phyloP scores from a whole-genome alignment of 306 rosid species.

The Dryas octopetala region DNA sequence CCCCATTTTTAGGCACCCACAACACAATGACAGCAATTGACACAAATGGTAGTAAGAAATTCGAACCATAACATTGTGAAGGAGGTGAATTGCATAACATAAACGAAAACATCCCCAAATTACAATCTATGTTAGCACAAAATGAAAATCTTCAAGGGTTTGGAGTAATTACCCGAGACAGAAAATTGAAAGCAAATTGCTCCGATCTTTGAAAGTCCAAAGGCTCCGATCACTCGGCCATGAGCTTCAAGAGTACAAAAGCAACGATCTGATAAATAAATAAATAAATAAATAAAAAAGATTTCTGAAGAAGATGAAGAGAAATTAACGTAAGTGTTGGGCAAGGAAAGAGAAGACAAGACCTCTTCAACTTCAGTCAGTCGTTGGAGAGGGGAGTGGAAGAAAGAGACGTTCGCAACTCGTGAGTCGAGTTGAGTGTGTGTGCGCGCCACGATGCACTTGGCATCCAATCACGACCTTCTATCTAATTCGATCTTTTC shows the following conservation, averaged over 20 bases:
- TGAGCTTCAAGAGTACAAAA: background rate
- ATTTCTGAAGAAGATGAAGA: background rate
- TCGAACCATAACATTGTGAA: background rate
- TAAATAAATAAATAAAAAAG: background rate
- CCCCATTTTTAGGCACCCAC: conserved; percentile 1
- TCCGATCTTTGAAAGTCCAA: conserved; percentile 4
- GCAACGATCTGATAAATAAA: conserved; percentile 3
- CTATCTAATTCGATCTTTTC: background rate
- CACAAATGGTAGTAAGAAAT: background rate
- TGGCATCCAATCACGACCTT: background rate
- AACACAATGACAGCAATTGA: background rate
- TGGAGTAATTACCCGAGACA: conserved; percentile 7
- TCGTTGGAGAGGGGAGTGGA: background rate
- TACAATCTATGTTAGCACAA: background rate
- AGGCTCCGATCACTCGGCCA: conserved; percentile 7
- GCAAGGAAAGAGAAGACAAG: conserved; percentile 3
- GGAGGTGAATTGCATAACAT: background rate
- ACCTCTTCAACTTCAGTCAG: conserved; percentile 8
- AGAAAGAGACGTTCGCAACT: background rate
- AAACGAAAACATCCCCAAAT: background rate
- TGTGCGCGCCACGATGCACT: background rate
- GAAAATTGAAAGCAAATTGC: background rate
- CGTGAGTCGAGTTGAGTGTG: background rate
- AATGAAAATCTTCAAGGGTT: conserved; percentile 1
- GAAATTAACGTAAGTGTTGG: background rate